Percentiles rank a stretch among this genome's conserved stretches.
Evolutionary conservation across 805 yeast species (phyloP).

Genomic region (Cyberlindnera bimundalis): DNA sequence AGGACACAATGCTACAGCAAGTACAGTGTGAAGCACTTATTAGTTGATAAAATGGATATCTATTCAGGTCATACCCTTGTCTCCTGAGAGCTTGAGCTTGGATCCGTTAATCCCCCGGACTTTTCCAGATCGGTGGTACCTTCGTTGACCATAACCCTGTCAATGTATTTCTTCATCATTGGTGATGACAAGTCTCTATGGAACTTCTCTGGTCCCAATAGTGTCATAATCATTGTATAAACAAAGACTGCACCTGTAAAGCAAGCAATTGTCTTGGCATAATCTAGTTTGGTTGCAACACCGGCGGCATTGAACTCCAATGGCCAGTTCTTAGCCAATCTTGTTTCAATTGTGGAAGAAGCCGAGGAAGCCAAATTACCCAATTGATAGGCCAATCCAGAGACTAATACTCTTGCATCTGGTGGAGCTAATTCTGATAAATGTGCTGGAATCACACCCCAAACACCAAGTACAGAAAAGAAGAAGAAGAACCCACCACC

Average conservation of each 20-base stretch:
- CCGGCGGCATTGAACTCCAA: slow-evolving; percentile 34
- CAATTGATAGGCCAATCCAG: slow-evolving; percentile 63
- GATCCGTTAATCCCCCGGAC: not conserved
- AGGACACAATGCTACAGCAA: too few species aligned
- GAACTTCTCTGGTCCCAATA: slow-evolving; percentile 58
- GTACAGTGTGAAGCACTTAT: too few species aligned
- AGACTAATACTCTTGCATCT: slow-evolving; percentile 57
- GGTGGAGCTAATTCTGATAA: slow-evolving; percentile 66
- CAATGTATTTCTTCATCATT: slow-evolving; percentile 29
- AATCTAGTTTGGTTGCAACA: slow-evolving; percentile 35
- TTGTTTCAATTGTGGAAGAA: slow-evolving; percentile 66
- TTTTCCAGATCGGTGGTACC: slow-evolving; percentile 3
- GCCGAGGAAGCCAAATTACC: slow-evolving; percentile 75
- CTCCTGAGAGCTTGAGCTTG: slow-evolving; percentile 1
- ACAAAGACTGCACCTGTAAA: slow-evolving; percentile 66
- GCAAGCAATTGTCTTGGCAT: slow-evolving; percentile 68
- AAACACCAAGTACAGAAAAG: slow-evolving; percentile 65
- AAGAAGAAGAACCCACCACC: slow-evolving; percentile 66
- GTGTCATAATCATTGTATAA: slow-evolving; percentile 42
- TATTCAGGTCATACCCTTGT: too few species aligned
- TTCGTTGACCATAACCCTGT: slow-evolving; percentile 20
- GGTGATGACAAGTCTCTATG: slow-evolving; percentile 35
- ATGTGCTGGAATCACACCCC: slow-evolving; percentile 71
- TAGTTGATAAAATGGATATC: too few species aligned
- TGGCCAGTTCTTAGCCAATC: slow-evolving; percentile 59